A percentile compares a stretch with the other conserved stretches of the same genome.
phyloP scores from a whole-genome alignment of 2,329 filamentous ascomycete genomes.

The Xylariales sp. region DNA sequence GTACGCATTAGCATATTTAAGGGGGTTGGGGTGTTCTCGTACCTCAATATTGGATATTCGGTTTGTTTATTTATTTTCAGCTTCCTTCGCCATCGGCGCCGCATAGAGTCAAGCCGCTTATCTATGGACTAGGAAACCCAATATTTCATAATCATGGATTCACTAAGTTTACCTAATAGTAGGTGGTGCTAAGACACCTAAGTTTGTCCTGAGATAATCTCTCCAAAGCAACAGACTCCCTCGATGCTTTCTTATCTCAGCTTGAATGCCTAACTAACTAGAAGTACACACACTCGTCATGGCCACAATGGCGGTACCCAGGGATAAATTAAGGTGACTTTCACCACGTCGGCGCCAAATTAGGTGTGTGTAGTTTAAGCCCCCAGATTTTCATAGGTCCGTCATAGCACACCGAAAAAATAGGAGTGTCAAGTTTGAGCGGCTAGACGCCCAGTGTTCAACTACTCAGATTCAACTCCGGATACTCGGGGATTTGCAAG shows the following conservation, averaged over 20 bases:
- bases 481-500: slow-evolving; percentile 45
- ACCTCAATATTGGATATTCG: background rate
- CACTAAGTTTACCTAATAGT: background rate
- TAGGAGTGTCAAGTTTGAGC: background rate
- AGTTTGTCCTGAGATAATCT: background rate
- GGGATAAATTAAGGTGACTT: background rate
- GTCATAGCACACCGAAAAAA: background rate
- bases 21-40: background rate
- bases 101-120: background rate
- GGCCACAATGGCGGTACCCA: too few species aligned
- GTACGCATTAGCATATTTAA: slow-evolving; percentile 17
- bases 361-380: background rate
- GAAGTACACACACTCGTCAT: background rate
- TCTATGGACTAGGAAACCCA: background rate
- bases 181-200: too few species aligned
- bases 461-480: slow-evolving; percentile 40
- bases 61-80: slow-evolving; percentile 1
- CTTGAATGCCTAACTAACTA: background rate
- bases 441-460: background rate
- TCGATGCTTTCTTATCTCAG: background rate
- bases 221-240: background rate
- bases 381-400: background rate
- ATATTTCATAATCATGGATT: background rate
- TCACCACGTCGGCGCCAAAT: background rate
- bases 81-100: too few species aligned